These are phyloP conservation scores for Amanita inopinata DNA, from an alignment of 768 basidiomycete genomes.

Conservation along the genomic window DNA sequence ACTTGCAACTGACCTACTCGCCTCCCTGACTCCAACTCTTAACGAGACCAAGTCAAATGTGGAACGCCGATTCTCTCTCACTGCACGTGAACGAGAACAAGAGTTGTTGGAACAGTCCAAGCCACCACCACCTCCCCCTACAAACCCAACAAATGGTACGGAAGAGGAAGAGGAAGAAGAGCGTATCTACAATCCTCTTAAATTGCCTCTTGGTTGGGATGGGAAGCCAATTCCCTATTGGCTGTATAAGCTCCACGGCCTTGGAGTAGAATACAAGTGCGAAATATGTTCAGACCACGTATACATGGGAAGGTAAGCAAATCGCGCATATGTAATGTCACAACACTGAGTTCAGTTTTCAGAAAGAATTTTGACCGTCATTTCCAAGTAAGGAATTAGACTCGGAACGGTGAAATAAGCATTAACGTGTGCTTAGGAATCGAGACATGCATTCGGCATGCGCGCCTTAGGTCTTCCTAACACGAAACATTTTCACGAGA, in stretches of 20 bases:
- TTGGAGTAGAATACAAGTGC: conserved; percentile 96
- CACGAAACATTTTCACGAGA: conserved; percentile 98
- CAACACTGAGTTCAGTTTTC: conserved; percentile 7
- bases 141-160: conserved; percentile 34
- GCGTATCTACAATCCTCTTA: conserved; percentile 95
- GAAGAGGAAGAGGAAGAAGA: conserved; percentile 92
- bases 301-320: conserved; percentile 83
- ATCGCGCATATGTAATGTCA: no score
- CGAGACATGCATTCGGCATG: conserved; percentile 97
- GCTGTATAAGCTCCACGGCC: conserved; percentile 95
- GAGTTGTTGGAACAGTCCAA: conserved; percentile 71
- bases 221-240: conserved; percentile 99
- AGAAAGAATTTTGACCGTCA: conserved; percentile 96
- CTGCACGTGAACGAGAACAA: conserved; percentile 95
- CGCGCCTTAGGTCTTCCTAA: conserved; percentile 94
- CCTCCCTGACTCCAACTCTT: conserved; percentile 51
- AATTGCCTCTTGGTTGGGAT: conserved; percentile 95
- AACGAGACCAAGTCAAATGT: conserved; percentile 94
- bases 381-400: conserved; percentile 56
- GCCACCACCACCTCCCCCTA: conserved; percentile 35
- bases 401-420: not conserved
- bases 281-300: conserved; percentile 97
- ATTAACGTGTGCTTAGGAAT: conserved; percentile 49
- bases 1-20: conserved; percentile 59
- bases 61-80: conserved; percentile 92